phyloP scores from a whole-genome alignment of 2,329 filamentous ascomycete genomes.

The Emydomyces testavorans region DNA sequence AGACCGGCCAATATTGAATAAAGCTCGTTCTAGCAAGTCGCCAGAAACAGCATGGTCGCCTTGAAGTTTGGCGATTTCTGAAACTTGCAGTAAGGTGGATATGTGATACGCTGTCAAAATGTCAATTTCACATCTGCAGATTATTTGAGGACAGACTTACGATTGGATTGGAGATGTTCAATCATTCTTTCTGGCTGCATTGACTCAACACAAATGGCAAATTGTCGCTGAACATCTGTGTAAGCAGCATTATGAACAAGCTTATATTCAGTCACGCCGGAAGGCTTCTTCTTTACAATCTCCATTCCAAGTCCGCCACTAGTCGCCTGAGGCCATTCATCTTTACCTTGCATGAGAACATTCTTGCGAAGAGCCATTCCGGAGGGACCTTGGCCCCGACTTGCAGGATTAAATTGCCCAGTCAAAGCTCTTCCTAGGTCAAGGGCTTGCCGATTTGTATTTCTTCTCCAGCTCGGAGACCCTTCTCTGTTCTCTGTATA shows the following conservation, averaged over 20 bases:
- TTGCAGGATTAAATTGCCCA: conserved; percentile 42
- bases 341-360: conserved; percentile 73
- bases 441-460: conserved; percentile 42
- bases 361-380: conserved; percentile 65
- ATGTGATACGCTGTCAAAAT: conserved; percentile 62
- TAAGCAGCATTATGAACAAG: conserved; percentile 68
- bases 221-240: conserved; percentile 60
- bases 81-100: conserved; percentile 84
- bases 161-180: conserved; percentile 58
- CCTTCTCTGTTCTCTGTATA: conserved; percentile 42
- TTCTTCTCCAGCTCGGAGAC: conserved; percentile 40
- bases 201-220: conserved; percentile 65
- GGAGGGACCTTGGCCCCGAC: conserved; percentile 52
- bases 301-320: conserved; percentile 79
- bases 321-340: conserved; percentile 70
- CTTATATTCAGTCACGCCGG: conserved; percentile 59
- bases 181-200: conserved; percentile 80
- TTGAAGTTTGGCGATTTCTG: conserved; percentile 82
- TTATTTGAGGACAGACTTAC: conserved; percentile 10
- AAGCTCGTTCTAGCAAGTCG: conserved; percentile 76
- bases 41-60: conserved; percentile 75
- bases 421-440: conserved; percentile 46
- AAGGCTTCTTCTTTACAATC: conserved; percentile 43
- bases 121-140: background rate
- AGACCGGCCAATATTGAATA: conserved; percentile 88